Conservation (phyloP, 2,329 filamentous ascomycete species). For the Diaporthe australafricana region DNA sequence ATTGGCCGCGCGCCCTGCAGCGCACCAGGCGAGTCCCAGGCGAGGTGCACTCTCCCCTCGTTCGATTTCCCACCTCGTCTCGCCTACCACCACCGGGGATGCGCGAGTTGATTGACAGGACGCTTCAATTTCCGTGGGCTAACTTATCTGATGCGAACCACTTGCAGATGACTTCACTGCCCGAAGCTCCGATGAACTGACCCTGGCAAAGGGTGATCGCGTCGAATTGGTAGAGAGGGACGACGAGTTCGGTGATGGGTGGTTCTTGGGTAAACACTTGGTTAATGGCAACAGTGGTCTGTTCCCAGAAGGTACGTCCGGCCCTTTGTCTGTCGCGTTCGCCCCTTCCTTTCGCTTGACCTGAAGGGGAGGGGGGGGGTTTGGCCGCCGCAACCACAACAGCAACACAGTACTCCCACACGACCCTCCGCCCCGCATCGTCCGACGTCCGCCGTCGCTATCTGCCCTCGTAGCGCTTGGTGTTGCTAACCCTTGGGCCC, state of each 20-base stretch:
- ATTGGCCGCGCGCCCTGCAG: slow-evolving; percentile 28
- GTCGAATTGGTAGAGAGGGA: slow-evolving; percentile 87
- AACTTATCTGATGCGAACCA: slow-evolving; percentile 27
- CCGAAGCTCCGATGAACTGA: slow-evolving; percentile 92
- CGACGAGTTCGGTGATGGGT: slow-evolving; percentile 89
- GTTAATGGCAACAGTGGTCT: slow-evolving; percentile 80
- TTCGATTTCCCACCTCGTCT: slow-evolving; percentile 24
- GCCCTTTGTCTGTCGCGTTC: slow-evolving; percentile 7
- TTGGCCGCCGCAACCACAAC: background rate
- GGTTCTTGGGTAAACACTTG: slow-evolving; percentile 83
- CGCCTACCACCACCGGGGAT: slow-evolving; percentile 9
- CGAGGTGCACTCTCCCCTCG: slow-evolving; percentile 7
- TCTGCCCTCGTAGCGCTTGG: background rate
- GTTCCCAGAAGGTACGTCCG: slow-evolving; percentile 80
- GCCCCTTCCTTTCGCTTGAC: slow-evolving; percentile 5
- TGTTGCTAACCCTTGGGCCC: slow-evolving; percentile 20
- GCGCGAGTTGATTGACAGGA: slow-evolving; percentile 32
- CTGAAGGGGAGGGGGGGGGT: background rate
- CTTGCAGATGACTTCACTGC: slow-evolving; percentile 87
- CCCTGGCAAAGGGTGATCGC: slow-evolving; percentile 84
- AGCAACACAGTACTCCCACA: background rate
- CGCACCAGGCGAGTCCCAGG: slow-evolving; percentile 16
- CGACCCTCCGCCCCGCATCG: background rate
- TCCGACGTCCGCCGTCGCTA: slow-evolving; percentile 20
- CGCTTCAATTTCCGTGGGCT: slow-evolving; percentile 27